Base-by-base conservation (phyloP, 176 grass and related monocot genomes). In the Poa pratensis region DNA sequence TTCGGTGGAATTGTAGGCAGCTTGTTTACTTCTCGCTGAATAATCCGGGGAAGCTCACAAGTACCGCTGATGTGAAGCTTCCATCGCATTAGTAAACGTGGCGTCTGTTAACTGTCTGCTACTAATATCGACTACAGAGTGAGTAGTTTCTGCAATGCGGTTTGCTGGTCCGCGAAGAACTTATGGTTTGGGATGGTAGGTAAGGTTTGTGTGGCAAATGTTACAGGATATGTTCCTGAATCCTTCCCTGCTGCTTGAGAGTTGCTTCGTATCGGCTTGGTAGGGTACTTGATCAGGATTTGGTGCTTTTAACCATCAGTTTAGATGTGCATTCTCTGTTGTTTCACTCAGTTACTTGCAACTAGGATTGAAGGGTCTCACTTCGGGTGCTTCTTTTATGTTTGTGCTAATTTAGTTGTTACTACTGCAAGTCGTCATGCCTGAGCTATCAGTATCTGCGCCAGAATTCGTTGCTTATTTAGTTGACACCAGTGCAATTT, bases 41-140 rank as follows among this genome's bases (percentile, higher is more conserved):
- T 27, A 45, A 34, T 86, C 73, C 39, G 69, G 35, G 71, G 73
- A 79, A 65, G 57, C 19, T 65, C 82, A 39, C 50, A 79, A 80
- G 51, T 67, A 19, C 57, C 14, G 39, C 32, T 48, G 75, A 14
- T 28, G 35, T 63, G 30, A 77, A 63, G 45, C 35, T 80, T 53
- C 19, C 37, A 53, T 70, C n/a, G 20, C 37, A 51, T 55, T 19
- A 48, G 30, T 30, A 75, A 45, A 37, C 34, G 66, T 51, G 24
- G 28, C 12, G 9, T 75, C n/a, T 60, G 59, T 69, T 16, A 37
- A 15, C 15, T 12, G 24, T 73, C 22, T 79, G 55, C 32, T 67
- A 51, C 49, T 51, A 51, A 4, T 17, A 67, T 57, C 3, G 14
- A 67, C 9, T 55, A 26, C 53, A 22, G 54, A 65, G 3, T 16